Percentiles rank a stretch among this genome's conserved stretches.
Evolutionary conservation across 768 basidiomycete genomes (phyloP).

Genomic region (Suillus tomentosus): DNA sequence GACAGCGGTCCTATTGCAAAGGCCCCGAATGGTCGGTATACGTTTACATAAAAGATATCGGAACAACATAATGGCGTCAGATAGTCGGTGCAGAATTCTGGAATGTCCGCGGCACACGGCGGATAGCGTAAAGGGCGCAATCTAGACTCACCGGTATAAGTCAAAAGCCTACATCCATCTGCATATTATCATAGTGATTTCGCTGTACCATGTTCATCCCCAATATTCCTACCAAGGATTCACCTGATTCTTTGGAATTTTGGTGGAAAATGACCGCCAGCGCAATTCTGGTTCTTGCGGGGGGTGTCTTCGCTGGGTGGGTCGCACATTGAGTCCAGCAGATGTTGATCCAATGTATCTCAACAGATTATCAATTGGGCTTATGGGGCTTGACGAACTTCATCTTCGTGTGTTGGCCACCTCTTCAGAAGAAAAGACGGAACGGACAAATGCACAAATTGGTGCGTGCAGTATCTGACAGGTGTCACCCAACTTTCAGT

Average conservation of each 20-base stretch:
- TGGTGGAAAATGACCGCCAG: constrained; percentile 73
- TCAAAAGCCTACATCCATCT: neutral
- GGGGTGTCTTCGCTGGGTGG: constrained; percentile 93
- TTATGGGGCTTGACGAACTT: constrained; percentile 93
- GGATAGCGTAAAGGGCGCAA: neutral
- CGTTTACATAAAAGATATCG: neutral
- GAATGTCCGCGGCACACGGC: neutral
- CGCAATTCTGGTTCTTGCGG: constrained; percentile 69
- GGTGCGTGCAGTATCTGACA: constrained; percentile 42
- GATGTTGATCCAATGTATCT: neutral
- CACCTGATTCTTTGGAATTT: constrained; percentile 62
- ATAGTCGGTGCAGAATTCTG: neutral
- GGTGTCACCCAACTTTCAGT: constrained; percentile 7
- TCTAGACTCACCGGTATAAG: neutral
- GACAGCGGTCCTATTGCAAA: neutral
- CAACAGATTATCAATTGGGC: constrained; percentile 79
- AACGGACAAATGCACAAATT: constrained; percentile 69
- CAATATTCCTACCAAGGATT: constrained; percentile 22
- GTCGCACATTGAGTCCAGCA: constrained; percentile 22
- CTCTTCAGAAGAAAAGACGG: constrained; percentile 70
- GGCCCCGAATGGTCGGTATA: neutral
- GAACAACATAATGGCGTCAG: neutral
- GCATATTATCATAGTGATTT: neutral
- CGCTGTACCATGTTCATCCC: neutral
- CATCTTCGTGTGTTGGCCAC: constrained; percentile 84